Conservation (phyloP, 75 land plant genomes). For the Picea sitchensis region DNA sequence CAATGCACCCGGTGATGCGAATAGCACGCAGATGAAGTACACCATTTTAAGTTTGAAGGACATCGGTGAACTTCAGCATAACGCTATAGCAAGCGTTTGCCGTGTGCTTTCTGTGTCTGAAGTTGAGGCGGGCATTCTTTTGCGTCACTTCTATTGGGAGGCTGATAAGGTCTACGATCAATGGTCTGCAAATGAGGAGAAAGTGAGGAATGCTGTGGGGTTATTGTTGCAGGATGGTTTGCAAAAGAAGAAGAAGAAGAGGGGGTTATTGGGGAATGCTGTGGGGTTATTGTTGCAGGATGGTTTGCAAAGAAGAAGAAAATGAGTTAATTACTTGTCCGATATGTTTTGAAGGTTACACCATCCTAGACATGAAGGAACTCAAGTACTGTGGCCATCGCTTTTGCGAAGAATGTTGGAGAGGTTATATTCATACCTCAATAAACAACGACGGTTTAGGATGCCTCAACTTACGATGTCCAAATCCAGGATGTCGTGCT, state of each 20-base stretch:
- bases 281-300: not conserved
- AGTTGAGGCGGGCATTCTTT: slow-evolving; percentile 42
- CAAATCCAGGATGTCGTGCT: not conserved
- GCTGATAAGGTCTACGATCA: not conserved
- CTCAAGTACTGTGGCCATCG: not conserved
- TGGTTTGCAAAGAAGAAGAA: not conserved
- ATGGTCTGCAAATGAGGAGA: not conserved
- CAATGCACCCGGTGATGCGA: no score
- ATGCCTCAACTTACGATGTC: not conserved
- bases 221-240: not conserved
- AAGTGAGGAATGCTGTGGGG: not conserved
- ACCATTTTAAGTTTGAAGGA: slow-evolving; percentile 51
- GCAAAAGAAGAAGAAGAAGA: not conserved
- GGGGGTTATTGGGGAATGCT: not conserved
- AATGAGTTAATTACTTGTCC: not conserved
- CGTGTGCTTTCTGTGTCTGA: slow-evolving; percentile 51
- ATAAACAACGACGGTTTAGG: not conserved
- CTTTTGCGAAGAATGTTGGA: not conserved
- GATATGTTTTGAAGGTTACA: not conserved
- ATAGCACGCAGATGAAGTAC: slow-evolving; percentile 15
- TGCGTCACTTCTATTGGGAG: slow-evolving; percentile 62
- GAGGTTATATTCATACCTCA: not conserved
- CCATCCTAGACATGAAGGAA: not conserved
- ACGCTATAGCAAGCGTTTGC: slow-evolving; percentile 40
- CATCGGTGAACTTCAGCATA: slow-evolving; percentile 51